Conservation (phyloP, 2,329 filamentous ascomycete species). For the Nakataea oryzae region DNA sequence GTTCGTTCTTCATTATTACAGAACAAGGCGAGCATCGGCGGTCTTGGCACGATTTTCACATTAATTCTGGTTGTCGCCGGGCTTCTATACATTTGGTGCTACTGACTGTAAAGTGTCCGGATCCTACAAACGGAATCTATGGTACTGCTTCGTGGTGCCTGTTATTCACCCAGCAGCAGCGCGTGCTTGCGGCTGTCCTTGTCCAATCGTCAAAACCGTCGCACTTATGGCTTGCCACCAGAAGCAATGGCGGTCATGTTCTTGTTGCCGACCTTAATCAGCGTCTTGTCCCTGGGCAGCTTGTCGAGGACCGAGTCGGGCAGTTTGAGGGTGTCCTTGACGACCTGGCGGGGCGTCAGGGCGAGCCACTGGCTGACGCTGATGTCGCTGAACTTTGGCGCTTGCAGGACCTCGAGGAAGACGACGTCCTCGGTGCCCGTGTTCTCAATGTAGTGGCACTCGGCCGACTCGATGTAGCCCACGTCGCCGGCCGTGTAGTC, state of each 20-base stretch:
- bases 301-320: slow-evolving; percentile 7
- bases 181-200: no score
- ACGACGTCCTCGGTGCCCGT: slow-evolving; percentile 45
- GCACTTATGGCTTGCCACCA: not conserved
- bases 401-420: slow-evolving; percentile 49
- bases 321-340: slow-evolving; percentile 39
- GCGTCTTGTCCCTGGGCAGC: slow-evolving; percentile 10
- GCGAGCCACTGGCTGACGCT: slow-evolving; percentile 49
- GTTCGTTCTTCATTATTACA: no score
- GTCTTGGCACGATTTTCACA: no score
- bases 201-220: not conserved
- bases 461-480: slow-evolving; percentile 43
- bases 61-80: no score
- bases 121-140: no score
- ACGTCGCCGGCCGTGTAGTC: slow-evolving; percentile 51
- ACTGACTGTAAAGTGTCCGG: no score
- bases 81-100: no score
- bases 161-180: no score
- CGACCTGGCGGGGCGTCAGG: slow-evolving; percentile 44
- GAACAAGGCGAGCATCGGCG: no score
- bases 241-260: slow-evolving; percentile 10
- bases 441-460: slow-evolving; percentile 52
- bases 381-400: slow-evolving; percentile 39
- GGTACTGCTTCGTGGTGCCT: no score
- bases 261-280: slow-evolving; percentile 8